Conservation (phyloP, 2,329 filamentous ascomycete genomes). For the Fusarium brachygibbosum region DNA sequence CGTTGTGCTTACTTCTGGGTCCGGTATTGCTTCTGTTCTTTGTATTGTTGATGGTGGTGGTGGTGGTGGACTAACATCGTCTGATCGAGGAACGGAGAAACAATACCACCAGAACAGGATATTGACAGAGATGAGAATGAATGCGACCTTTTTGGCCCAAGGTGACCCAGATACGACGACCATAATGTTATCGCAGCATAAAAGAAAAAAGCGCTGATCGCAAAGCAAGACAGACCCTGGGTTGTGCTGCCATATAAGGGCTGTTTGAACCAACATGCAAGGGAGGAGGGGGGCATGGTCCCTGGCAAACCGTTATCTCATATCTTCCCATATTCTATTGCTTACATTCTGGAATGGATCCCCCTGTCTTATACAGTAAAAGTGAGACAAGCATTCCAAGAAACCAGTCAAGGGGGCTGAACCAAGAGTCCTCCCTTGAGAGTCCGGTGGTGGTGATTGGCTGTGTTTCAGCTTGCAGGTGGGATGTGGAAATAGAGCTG, state of each 20-base stretch:
- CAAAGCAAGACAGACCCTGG: conserved; percentile 10
- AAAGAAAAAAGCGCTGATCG: conserved; percentile 6
- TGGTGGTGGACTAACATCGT: conserved; percentile 4
- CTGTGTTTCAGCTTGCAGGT: conserved; percentile 9
- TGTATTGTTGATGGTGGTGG: neutral
- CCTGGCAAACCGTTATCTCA: neutral
- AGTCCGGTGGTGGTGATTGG: conserved; percentile 14
- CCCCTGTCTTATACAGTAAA: conserved; percentile 22
- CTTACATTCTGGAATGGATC: conserved; percentile 25
- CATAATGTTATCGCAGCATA: conserved; percentile 15
- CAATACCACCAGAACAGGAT: conserved; percentile 32
- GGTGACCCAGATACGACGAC: conserved; percentile 37
- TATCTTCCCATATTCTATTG: neutral
- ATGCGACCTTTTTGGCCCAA: conserved; percentile 27
- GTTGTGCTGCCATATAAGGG: conserved; percentile 25
- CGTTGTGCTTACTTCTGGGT: neutral
- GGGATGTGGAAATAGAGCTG: conserved; percentile 14
- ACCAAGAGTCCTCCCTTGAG: conserved; percentile 25
- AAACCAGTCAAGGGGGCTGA: conserved; percentile 6
- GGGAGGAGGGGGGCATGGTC: conserved; percentile 13
- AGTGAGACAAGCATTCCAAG: conserved; percentile 26
- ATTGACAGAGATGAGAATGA: conserved; percentile 17
- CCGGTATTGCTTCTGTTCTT: neutral
- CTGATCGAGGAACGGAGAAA: neutral
- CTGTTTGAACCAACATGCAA: conserved; percentile 21